Evolutionary conservation across 78 protist genomes (phyloP), one percentile per base, ranked within the genome.

Genomic region (Emiliania huxleyi): DNA sequence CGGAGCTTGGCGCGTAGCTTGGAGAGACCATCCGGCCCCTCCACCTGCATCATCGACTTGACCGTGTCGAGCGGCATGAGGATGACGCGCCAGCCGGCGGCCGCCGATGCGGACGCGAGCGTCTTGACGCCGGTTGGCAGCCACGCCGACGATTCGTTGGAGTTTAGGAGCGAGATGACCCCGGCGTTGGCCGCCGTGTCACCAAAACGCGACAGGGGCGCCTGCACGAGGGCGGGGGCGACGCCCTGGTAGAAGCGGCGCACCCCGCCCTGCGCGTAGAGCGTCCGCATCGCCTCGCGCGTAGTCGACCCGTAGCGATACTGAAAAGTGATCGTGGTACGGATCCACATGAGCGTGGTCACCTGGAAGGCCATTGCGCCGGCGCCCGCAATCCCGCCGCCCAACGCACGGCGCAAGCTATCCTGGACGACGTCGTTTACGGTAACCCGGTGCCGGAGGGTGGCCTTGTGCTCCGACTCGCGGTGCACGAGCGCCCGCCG

Each of bases 101-200:
- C 96, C 43, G 33, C 35, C 29, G 83, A 0, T 21, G 92, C 42
- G 23, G 69, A 6, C 44, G 1, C 0, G 91, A 91, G 46, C 42
- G 97, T 96, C 87, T 94, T 96, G 25, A 88, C 97, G 79, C 52
- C 93, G 33, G 91, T 90, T 4, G 96, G 97, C 42, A 95, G 90
- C 44, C 2, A 35, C n/a, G n/a, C 1, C 52, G 96, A 84, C 26
- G 38, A 0, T 19, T 42, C 94, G 88, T 79, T 77, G 22, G 73
- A 22, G 40, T 25, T 29, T 15, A 90, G 45, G 29, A 29, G 33
- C 42, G 92, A 15, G 42, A 12, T 2, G 23, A 26, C n/a, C 19
- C 92, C 92, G 25, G 49, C 25, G 56, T 90, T 69, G 29, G 69
- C 38, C 38, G 69, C 79, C 25, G 92, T 90, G 84, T 90, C 92